Conservation (phyloP, 225 moss, liverwort and hornwort species). For the Bryum argenteum region DNA sequence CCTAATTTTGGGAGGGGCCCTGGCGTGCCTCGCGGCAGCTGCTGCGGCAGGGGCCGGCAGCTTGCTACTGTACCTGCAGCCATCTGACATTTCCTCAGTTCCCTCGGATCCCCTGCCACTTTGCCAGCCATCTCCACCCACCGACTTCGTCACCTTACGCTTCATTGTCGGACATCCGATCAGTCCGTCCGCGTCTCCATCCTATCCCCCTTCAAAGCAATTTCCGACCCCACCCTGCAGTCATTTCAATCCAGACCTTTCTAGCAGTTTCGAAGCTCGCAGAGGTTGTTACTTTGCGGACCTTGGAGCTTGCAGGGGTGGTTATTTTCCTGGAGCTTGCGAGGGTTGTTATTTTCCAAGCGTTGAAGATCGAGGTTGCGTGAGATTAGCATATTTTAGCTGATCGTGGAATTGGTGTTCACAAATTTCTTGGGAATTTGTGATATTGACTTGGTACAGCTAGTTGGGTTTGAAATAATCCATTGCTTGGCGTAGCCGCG, state of each 20-base stretch:
- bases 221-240: background rate
- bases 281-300: background rate
- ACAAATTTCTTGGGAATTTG: conserved; percentile 2
- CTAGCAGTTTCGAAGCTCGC: background rate
- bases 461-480: background rate
- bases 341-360: no score
- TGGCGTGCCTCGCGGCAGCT: no score
- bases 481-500: background rate
- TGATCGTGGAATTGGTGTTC: conserved; percentile 11
- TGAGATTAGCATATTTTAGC: background rate
- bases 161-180: background rate
- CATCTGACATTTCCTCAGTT: conserved; percentile 11
- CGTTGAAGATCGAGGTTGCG: background rate
- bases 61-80: background rate
- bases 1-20: no score
- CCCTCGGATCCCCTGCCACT: background rate
- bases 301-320: no score
- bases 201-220: background rate
- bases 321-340: no score
- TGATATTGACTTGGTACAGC: conserved; percentile 16
- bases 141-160: background rate
- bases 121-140: conserved; percentile 22
- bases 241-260: background rate
- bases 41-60: no score
- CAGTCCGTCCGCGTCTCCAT: background rate